Conservation (phyloP, 768 basidiomycete genomes). For the Tricholomella constricta region DNA sequence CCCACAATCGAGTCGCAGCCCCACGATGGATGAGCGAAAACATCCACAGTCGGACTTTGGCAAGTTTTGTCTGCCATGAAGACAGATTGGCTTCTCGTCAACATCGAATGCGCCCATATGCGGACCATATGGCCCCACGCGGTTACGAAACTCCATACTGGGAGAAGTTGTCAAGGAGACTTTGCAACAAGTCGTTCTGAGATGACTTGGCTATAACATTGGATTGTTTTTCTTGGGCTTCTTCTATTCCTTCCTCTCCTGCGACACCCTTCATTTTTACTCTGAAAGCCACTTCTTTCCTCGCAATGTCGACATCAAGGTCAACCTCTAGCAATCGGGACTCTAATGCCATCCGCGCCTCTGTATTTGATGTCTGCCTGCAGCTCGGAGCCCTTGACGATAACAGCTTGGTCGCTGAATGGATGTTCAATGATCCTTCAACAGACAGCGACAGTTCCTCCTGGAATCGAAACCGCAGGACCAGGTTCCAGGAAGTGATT, state of each 20-base stretch:
- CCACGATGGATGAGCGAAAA: background rate
- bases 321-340: slow-evolving; percentile 12
- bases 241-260: background rate
- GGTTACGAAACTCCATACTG: background rate
- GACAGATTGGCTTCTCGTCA: background rate
- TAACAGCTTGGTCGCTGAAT: slow-evolving; percentile 31
- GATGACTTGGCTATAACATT: background rate
- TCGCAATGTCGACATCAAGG: background rate
- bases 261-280: background rate
- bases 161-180: slow-evolving; percentile 12
- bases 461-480: background rate
- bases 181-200: slow-evolving; percentile 1
- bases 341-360: slow-evolving; percentile 28
- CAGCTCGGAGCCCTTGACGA: slow-evolving; percentile 34
- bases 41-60: background rate
- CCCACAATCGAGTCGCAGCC: background rate
- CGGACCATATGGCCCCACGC: background rate
- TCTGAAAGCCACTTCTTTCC: background rate
- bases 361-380: slow-evolving; percentile 33
- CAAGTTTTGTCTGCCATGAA: background rate
- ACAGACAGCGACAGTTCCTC: background rate
- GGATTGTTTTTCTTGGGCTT: background rate
- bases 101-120: too few relatives aligned
- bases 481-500: slow-evolving; percentile 20
- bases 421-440: slow-evolving; percentile 33